These are phyloP conservation scores for Vitis hybrid DNA, from an alignment of 177 flowering plant genomes.

Conservation along the genomic window DNA sequence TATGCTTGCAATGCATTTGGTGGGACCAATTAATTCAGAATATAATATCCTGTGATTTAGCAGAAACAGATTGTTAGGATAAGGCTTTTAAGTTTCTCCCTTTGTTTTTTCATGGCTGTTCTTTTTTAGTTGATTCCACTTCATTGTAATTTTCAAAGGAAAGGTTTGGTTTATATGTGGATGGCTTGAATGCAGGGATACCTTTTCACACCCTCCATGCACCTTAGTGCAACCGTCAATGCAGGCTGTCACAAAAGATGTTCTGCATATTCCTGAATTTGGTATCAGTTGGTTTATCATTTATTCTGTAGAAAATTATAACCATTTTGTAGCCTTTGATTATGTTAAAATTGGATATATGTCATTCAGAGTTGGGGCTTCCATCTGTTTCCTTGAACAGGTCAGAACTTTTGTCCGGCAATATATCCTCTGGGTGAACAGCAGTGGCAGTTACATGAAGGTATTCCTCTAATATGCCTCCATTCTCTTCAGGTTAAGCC, in stretches of 20 bases:
- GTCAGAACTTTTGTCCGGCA: slow-evolving; percentile 69
- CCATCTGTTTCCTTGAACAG: slow-evolving; percentile 34
- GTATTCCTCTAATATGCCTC: slow-evolving; percentile 66
- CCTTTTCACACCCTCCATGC: slow-evolving; percentile 94
- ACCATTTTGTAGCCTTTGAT: neutral
- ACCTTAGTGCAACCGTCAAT: slow-evolving; percentile 93
- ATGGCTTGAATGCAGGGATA: slow-evolving; percentile 67
- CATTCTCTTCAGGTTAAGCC: slow-evolving; percentile 83
- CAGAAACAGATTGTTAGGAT: neutral
- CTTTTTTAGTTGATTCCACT: neutral
- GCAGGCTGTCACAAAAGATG: slow-evolving; percentile 40
- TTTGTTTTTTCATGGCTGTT: neutral
- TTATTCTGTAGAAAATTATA: neutral
- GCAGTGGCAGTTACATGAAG: slow-evolving; percentile 46
- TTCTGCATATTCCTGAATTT: slow-evolving; percentile 61
- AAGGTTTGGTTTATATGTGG: slow-evolving; percentile 1
- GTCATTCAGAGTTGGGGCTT: neutral
- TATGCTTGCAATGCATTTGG: neutral
- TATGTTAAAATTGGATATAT: neutral
- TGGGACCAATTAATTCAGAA: neutral
- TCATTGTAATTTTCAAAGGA: neutral
- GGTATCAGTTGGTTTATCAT: slow-evolving; percentile 43
- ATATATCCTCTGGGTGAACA: slow-evolving; percentile 84
- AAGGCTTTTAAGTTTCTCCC: neutral
- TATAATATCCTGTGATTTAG: neutral